phyloP scores from a whole-genome alignment of 495 filamentous ascomycete species.

The Amniculicola lignicola region DNA sequence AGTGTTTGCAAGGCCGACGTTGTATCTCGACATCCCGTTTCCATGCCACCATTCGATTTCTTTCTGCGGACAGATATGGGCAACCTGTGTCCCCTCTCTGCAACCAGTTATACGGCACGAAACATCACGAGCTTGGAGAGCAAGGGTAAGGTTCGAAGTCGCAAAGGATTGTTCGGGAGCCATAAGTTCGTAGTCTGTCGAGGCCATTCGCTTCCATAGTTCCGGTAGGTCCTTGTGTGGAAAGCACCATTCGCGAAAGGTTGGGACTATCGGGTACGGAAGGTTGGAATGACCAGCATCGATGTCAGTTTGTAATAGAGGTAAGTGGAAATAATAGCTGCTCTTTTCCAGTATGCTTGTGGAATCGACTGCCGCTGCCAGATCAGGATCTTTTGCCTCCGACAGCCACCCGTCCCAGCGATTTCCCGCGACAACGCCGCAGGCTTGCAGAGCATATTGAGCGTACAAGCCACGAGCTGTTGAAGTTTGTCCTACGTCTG shows the following conservation, averaged over 20 bases:
- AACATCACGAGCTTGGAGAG: not conserved
- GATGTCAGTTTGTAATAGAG: not conserved
- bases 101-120: not conserved
- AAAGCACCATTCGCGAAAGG: not conserved
- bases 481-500: not conserved
- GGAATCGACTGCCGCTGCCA: not conserved
- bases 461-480: not conserved
- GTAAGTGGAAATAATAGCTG: slow-evolving; percentile 3
- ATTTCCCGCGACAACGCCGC: not conserved
- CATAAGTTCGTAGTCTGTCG: not conserved
- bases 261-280: not conserved
- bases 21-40: not conserved
- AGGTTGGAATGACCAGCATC: not conserved
- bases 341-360: not conserved
- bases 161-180: not conserved
- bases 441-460: slow-evolving; percentile 1
- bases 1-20: not conserved
- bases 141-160: not conserved
- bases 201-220: not conserved
- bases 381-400: not conserved
- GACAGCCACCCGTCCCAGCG: slow-evolving; percentile 8
- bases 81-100: not conserved
- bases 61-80: not conserved
- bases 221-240: not conserved
- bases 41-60: not conserved